Percentiles rank a stretch among this genome's conserved stretches.
Conservation (phyloP, 108 stramenopile genomes). For the Skeletonema grethae region DNA sequence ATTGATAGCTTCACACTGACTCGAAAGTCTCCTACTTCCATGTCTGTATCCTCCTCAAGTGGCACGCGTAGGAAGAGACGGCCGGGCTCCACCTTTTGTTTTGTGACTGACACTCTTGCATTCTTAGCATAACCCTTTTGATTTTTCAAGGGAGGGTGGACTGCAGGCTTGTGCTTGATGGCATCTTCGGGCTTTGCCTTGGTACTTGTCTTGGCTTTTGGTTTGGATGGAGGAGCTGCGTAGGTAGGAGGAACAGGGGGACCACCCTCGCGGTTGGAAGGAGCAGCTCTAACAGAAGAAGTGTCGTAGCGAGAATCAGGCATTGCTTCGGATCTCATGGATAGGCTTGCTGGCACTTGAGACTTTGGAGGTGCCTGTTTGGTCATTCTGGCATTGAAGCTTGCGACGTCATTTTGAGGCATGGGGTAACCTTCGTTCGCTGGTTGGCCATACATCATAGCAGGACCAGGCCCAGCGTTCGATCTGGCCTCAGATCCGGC, state of each 20-base stretch:
- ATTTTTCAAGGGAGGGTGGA: background rate
- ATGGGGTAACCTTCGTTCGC: background rate
- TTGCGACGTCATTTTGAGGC: background rate
- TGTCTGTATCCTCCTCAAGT: background rate
- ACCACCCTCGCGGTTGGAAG: background rate
- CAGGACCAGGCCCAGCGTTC: background rate
- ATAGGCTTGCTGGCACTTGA: background rate
- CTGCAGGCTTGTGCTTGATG: background rate
- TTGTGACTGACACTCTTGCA: background rate
- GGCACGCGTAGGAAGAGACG: background rate
- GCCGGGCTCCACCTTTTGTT: background rate
- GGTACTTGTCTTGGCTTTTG: background rate
- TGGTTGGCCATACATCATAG: background rate
- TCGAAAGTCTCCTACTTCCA: background rate
- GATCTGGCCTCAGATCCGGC: background rate
- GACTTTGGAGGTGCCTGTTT: background rate
- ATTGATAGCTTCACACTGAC: background rate
- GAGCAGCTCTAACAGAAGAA: background rate
- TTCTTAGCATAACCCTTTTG: background rate
- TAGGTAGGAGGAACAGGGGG: background rate
- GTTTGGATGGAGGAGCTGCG: no score
- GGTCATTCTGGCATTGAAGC: background rate
- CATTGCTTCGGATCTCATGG: background rate
- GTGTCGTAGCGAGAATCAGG: background rate
- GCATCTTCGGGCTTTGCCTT: background rate